These are phyloP conservation scores for Sedum album DNA, from an alignment of 164 flowering plant genomes.

Conservation along the genomic window DNA sequence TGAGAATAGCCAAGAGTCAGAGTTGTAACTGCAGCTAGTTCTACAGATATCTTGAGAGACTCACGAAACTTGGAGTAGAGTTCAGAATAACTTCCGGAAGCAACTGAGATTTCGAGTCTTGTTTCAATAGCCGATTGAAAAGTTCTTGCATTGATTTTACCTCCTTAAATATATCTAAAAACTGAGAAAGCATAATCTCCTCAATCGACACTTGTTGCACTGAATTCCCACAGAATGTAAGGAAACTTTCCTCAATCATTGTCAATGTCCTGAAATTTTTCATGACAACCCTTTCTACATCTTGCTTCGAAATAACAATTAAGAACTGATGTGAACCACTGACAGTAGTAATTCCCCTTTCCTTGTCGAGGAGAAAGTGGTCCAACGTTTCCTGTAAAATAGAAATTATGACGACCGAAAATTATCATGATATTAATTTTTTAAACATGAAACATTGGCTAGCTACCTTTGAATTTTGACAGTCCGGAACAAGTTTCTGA, in stretches of 20 bases:
- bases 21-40: constrained; percentile 27
- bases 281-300: constrained; percentile 41
- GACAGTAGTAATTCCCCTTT: constrained; percentile 19
- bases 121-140: constrained; percentile 18
- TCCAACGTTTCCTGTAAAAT: constrained; percentile 56
- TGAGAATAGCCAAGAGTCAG: constrained; percentile 23
- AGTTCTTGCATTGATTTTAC: constrained; percentile 32
- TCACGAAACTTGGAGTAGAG: constrained; percentile 27
- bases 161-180: constrained; percentile 36
- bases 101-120: constrained; percentile 11
- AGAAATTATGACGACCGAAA: not conserved
- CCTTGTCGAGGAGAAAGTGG: constrained; percentile 38
- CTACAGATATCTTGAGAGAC: constrained; percentile 22
- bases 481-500: constrained; percentile 35
- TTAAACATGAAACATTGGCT: not conserved
- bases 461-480: constrained; percentile 63
- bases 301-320: constrained; percentile 31
- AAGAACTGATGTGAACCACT: constrained; percentile 19
- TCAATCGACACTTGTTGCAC: constrained; percentile 27
- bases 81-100: constrained; percentile 14
- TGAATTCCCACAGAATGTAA: constrained; percentile 17
- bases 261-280: constrained; percentile 45
- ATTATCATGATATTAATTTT: not conserved
- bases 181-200: constrained; percentile 34
- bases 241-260: constrained; percentile 38